Conservation (phyloP, 1,284 basidiomycete species). For the Mycena sp. region DNA sequence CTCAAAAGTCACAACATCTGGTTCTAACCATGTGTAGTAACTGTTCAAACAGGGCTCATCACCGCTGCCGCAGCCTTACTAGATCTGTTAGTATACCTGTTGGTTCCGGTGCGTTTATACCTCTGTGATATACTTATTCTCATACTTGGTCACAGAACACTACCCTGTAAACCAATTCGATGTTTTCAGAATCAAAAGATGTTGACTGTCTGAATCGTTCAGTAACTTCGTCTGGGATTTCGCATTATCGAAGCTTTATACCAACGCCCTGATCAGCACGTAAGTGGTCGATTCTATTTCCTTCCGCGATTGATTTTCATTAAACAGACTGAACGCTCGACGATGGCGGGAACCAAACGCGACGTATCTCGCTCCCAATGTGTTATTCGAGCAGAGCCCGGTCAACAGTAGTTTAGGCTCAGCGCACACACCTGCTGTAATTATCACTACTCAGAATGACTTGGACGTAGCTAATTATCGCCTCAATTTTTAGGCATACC, state of each 20-base stretch:
- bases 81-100: slow-evolving; percentile 4
- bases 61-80: slow-evolving; percentile 7
- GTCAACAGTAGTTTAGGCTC: no score
- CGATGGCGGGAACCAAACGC: slow-evolving; percentile 2
- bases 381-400: slow-evolving; percentile 24
- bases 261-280: slow-evolving; percentile 30
- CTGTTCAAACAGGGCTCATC: slow-evolving; percentile 12
- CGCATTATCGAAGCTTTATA: slow-evolving; percentile 27
- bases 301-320: background rate
- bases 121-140: background rate
- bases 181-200: background rate
- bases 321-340: slow-evolving; percentile 15
- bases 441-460: no score
- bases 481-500: no score
- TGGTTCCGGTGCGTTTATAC: background rate
- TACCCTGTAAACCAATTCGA: background rate
- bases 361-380: slow-evolving; percentile 10
- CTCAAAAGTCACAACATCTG: background rate
- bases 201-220: background rate
- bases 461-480: no score
- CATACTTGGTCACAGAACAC: background rate
- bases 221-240: slow-evolving; percentile 31
- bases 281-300: background rate
- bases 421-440: no score
- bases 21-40: background rate